These are phyloP conservation scores for Cucurbitaria berberidis DNA, from an alignment of 2,329 filamentous ascomycete species.

Conservation along the genomic window DNA sequence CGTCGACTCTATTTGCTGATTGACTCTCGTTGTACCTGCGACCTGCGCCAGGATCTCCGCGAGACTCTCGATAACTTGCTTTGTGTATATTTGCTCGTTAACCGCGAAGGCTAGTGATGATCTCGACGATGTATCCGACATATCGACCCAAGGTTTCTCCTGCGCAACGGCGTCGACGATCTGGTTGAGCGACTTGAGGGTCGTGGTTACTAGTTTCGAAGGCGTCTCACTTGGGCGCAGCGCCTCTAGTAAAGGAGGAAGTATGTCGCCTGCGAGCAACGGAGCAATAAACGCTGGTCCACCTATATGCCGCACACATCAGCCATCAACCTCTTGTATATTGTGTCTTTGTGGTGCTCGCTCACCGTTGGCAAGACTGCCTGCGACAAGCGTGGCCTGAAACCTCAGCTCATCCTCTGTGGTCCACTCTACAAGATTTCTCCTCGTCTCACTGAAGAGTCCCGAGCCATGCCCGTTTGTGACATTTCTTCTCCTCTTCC, in stretches of 20 bases:
- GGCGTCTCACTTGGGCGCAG: slow-evolving; percentile 70
- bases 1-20: slow-evolving; percentile 68
- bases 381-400: slow-evolving; percentile 83
- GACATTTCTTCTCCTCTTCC: slow-evolving; percentile 58
- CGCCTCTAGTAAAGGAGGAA: slow-evolving; percentile 73
- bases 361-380: slow-evolving; percentile 83
- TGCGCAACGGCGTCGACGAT: slow-evolving; percentile 70
- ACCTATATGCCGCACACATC: slow-evolving; percentile 57
- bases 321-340: slow-evolving; percentile 16
- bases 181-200: slow-evolving; percentile 75
- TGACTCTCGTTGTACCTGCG: slow-evolving; percentile 58
- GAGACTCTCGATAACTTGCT: slow-evolving; percentile 67
- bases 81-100: slow-evolving; percentile 63
- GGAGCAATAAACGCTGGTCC: slow-evolving; percentile 80
- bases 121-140: slow-evolving; percentile 59
- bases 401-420: slow-evolving; percentile 73
- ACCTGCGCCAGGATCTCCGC: slow-evolving; percentile 68
- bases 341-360: slow-evolving; percentile 3
- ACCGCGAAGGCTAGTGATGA: slow-evolving; percentile 56
- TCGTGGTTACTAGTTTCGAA: slow-evolving; percentile 71
- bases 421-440: slow-evolving; percentile 49
- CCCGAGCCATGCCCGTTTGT: slow-evolving; percentile 23
- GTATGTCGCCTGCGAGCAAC: slow-evolving; percentile 69
- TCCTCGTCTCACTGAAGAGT: slow-evolving; percentile 9
- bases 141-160: slow-evolving; percentile 58